Base-by-base conservation (phyloP, 495 filamentous ascomycete species). In the Aspergillus biplanus region DNA sequence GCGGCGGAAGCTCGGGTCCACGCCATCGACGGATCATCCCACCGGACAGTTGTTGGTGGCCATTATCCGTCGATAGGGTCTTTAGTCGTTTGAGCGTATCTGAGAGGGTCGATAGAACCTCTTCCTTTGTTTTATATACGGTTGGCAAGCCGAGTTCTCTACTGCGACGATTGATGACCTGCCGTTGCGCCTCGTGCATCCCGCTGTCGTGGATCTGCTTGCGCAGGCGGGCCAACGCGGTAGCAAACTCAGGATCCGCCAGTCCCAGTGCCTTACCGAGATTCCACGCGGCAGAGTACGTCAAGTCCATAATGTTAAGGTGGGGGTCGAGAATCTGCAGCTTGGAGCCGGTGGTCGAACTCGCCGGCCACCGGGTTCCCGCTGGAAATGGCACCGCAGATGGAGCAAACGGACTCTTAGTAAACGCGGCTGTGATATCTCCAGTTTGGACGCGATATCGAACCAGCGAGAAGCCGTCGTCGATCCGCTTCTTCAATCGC, bases 221-320 rank as follows among this genome's bases (percentile, higher is more conserved):
- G 12, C 78, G 68, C 1, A 78, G 33, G 0, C 77, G 67, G 0
- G 52, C 12, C 5, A 82, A 56, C 0, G 71, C 68, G 3, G 67
- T 32, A 9, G 56, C 61, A 48, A 80, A 78, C 0, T 52, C 34
- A 2, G 33, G 50, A 59, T 83, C 69, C 0, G 61, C 67, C 0
- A 79, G 49, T 0, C 70, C 80, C 18, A 82, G 32, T 1, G 64
- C 63, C 33, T 65, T 66, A 0, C 83, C 83, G 0, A 84, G 60
- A n/a, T 81, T 62, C 83, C 83, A 86, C 0, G 83, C 83, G 0
- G 65, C 53, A 1, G 71, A 74, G 56, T 83, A 85, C 1, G 79
- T 76, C 5, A 84, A 59, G 59, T 86, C 81, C 78, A 85, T 82
- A 4, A 86, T n/a, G 1, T 74, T 72, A 0, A 75, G 44, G 1